Conservation (phyloP, 208 protist genomes). For the Trypanosoma melophagium region DNA sequence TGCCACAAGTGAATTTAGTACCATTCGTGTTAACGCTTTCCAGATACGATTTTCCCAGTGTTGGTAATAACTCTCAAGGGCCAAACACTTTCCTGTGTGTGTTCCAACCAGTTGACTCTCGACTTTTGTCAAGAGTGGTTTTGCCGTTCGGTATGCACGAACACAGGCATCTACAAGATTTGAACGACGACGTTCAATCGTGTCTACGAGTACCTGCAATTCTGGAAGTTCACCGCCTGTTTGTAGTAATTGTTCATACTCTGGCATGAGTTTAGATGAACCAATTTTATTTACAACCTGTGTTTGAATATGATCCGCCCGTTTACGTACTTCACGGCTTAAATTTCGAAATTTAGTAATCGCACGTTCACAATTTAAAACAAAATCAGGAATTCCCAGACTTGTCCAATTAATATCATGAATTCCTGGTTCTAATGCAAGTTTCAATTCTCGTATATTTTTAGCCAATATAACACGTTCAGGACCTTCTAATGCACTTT, state of each 20-base stretch:
- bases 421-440: constrained; percentile 92
- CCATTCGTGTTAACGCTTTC: constrained; percentile 91
- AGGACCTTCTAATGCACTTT: constrained; percentile 72
- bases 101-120: constrained; percentile 93
- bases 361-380: constrained; percentile 87
- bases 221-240: constrained; percentile 86
- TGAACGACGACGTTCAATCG: constrained; percentile 83
- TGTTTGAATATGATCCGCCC: constrained; percentile 91
- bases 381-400: constrained; percentile 96
- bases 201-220: constrained; percentile 92
- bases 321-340: constrained; percentile 96
- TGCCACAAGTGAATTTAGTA: constrained; percentile 78
- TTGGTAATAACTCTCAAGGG: constrained; percentile 93
- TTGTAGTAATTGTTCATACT: constrained; percentile 76
- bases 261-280: constrained; percentile 78
- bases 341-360: constrained; percentile 97
- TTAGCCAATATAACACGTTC: constrained; percentile 91
- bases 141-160: constrained; percentile 94
- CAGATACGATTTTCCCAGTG: constrained; percentile 97
- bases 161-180: constrained; percentile 83
- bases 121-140: constrained; percentile 94
- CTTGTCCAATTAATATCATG: constrained; percentile 98
- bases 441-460: constrained; percentile 90
- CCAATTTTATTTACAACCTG: constrained; percentile 92
- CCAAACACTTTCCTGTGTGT: constrained; percentile 88